Evolutionary conservation across 2,329 filamentous ascomycete genomes (phyloP).

Genomic region (Ascochyta rabiei): DNA sequence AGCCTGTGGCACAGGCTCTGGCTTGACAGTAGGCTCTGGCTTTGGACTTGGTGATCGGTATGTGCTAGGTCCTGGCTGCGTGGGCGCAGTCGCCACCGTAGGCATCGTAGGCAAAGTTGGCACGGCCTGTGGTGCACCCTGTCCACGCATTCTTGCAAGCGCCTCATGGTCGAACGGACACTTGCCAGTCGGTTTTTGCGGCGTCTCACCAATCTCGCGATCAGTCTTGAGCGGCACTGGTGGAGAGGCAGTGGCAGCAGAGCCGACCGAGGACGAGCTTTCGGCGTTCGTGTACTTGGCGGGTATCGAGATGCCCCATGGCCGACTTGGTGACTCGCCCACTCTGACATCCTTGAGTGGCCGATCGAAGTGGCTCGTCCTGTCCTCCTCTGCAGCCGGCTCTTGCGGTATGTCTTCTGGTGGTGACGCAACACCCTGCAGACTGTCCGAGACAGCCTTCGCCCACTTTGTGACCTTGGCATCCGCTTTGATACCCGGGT

Average conservation of each 20-base stretch:
- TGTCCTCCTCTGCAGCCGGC: constrained; percentile 60
- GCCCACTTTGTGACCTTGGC: constrained; percentile 87
- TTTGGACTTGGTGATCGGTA: constrained; percentile 13
- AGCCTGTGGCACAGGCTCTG: constrained; percentile 9
- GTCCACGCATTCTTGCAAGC: constrained; percentile 25
- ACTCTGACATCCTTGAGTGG: constrained; percentile 88
- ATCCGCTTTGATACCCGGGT: constrained; percentile 58
- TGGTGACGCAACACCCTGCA: constrained; percentile 49
- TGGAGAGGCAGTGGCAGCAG: constrained; percentile 49
- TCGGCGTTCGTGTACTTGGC: constrained; percentile 52
- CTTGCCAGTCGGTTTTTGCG: constrained; percentile 35
- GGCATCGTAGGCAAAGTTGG: constrained; percentile 14
- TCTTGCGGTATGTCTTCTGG: constrained; percentile 46
- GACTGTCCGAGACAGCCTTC: constrained; percentile 70
- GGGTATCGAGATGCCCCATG: constrained; percentile 90
- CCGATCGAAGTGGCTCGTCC: constrained; percentile 79
- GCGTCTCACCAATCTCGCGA: constrained; percentile 31
- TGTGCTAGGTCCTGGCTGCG: constrained; percentile 20
- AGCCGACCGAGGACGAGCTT: constrained; percentile 48
- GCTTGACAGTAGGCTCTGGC: constrained; percentile 15
- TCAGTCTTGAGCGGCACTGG: constrained; percentile 60
- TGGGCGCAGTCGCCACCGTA: constrained; percentile 12
- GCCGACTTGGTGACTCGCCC: constrained; percentile 88
- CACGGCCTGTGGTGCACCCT: constrained; percentile 6
- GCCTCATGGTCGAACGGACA: constrained; percentile 46